Conservation (phyloP, 2,329 filamentous ascomycete genomes). For the Scedosporium boydii region DNA sequence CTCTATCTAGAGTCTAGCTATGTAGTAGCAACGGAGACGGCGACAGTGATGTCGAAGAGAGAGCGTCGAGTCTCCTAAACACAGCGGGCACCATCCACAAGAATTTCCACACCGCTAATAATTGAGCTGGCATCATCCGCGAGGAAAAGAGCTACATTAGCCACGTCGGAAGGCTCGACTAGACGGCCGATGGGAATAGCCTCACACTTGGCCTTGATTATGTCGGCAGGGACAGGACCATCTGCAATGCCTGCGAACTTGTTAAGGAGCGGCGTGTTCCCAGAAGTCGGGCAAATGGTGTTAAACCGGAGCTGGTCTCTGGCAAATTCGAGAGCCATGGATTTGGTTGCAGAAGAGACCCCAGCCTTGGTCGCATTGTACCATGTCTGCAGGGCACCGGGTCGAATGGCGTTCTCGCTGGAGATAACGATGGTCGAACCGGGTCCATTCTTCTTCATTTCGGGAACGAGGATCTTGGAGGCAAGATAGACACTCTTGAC, state of each 20-base stretch:
- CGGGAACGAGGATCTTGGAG: conserved; percentile 7
- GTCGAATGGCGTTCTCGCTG: conserved; percentile 5
- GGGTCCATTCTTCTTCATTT: conserved; percentile 7
- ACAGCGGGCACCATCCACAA: conserved; percentile 12
- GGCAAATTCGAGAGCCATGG: conserved; percentile 9
- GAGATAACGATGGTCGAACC: conserved; percentile 7
- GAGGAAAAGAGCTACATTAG: conserved; percentile 13
- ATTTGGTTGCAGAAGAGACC: conserved; percentile 6
- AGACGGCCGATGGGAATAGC: conserved; percentile 14
- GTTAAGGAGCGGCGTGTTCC: conserved; percentile 8
- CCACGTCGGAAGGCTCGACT: conserved; percentile 13
- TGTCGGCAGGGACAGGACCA: conserved; percentile 11
- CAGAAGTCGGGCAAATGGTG: conserved; percentile 6
- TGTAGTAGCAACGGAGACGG: too few relatives aligned
- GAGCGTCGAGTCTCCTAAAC: conserved; percentile 9
- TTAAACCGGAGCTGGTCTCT: conserved; percentile 8
- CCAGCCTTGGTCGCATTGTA: conserved; percentile 9
- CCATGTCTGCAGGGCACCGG: conserved; percentile 6
- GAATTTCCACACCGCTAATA: conserved; percentile 12
- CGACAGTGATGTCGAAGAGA: too few relatives aligned
- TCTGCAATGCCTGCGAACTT: conserved; percentile 12
- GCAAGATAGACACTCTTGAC: conserved; percentile 8
- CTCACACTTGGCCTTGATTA: conserved; percentile 13
- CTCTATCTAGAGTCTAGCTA: too few relatives aligned
- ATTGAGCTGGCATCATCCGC: conserved; percentile 12